Evolutionary conservation across 2,329 filamentous ascomycete genomes (phyloP).

Genomic region (Hymenoscyphus fraxineus): DNA sequence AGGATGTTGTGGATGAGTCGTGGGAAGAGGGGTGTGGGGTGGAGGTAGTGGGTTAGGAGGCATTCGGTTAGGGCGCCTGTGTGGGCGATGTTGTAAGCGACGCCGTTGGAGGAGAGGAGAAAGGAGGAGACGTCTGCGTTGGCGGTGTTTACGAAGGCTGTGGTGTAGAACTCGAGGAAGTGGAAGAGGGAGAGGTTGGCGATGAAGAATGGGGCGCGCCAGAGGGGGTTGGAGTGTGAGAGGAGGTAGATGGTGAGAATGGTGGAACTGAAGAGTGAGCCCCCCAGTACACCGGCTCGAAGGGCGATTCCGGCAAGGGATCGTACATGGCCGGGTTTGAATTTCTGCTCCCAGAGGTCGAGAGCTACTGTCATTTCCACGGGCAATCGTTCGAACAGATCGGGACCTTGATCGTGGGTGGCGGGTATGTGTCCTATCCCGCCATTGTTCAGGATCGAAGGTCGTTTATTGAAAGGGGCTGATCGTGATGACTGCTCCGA

Average conservation of each 20-base stretch:
- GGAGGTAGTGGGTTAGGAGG: conserved; percentile 54
- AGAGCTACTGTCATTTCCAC: conserved; percentile 25
- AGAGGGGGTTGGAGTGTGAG: conserved; percentile 36
- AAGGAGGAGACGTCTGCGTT: conserved; percentile 72
- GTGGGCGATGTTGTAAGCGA: conserved; percentile 80
- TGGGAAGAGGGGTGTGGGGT: conserved; percentile 40
- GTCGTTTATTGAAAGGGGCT: conserved; percentile 2
- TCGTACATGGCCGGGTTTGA: conserved; percentile 27
- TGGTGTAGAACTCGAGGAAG: conserved; percentile 94
- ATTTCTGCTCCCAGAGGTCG: conserved; percentile 29
- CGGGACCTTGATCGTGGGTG: not conserved
- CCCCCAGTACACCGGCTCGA: conserved; percentile 36
- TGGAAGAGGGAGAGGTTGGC: conserved; percentile 75
- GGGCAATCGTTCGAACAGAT: conserved; percentile 1
- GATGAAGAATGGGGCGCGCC: conserved; percentile 65
- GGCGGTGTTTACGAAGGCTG: conserved; percentile 76
- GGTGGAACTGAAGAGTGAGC: conserved; percentile 21
- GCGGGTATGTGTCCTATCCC: not conserved
- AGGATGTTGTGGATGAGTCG: conserved; percentile 37
- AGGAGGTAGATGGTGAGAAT: conserved; percentile 28
- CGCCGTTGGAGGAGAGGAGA: conserved; percentile 80
- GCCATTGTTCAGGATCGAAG: not conserved
- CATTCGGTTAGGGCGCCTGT: conserved; percentile 70
- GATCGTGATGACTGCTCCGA: not conserved
- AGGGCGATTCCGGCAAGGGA: conserved; percentile 38